These are phyloP conservation scores for Colletotrichum sp. DNA, from an alignment of 2,329 filamentous ascomycete species.

Conservation along the genomic window DNA sequence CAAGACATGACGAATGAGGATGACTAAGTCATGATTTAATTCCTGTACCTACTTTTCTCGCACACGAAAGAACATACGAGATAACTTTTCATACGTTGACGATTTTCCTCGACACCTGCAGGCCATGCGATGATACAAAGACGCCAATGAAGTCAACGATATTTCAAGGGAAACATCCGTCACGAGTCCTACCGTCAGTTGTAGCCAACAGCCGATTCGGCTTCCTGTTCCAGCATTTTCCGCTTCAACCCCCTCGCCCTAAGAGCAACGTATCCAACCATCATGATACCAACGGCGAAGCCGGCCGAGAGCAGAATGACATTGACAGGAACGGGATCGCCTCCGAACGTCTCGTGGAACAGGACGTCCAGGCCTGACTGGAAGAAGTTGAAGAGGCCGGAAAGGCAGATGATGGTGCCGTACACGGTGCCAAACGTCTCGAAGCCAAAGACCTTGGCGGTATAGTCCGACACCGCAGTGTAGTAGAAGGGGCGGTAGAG, in stretches of 20 bases:
- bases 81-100: neutral
- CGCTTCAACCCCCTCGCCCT: slow-evolving; percentile 40
- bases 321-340: slow-evolving; percentile 81
- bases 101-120: neutral
- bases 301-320: slow-evolving; percentile 67
- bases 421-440: slow-evolving; percentile 94
- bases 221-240: slow-evolving; percentile 24
- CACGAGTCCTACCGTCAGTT: neutral
- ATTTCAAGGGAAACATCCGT: neutral
- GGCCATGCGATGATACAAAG: neutral
- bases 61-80: neutral
- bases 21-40: neutral
- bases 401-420: slow-evolving; percentile 84
- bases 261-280: slow-evolving; percentile 70
- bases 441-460: slow-evolving; percentile 91
- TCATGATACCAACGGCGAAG: slow-evolving; percentile 63
- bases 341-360: slow-evolving; percentile 73
- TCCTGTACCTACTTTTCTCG: neutral
- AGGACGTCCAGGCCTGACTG: slow-evolving; percentile 81
- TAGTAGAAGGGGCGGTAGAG: slow-evolving; percentile 90
- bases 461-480: slow-evolving; percentile 87
- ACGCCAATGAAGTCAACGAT: neutral
- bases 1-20: neutral
- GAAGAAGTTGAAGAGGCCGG: slow-evolving; percentile 82
- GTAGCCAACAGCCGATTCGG: slow-evolving; percentile 1